Conservation (phyloP, 352 stramenopile species). For the Globisporangium takayamanum region DNA sequence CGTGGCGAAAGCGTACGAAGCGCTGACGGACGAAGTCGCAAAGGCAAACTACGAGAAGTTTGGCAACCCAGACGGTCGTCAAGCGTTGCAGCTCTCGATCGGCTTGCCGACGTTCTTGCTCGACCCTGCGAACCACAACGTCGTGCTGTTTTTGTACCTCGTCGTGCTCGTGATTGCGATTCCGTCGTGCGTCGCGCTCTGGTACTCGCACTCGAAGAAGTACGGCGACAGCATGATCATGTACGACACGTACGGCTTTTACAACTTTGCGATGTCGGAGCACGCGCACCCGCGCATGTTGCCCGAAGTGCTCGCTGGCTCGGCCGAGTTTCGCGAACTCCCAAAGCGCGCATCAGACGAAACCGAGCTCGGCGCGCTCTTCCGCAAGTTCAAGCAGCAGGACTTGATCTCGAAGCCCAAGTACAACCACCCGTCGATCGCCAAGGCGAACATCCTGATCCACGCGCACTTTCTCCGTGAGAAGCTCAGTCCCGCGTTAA, state of each 20-base stretch:
- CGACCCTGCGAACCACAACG: slow-evolving; percentile 96
- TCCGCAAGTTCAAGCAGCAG: slow-evolving; percentile 70
- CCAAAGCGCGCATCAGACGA: slow-evolving; percentile 58
- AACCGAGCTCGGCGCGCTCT: slow-evolving; percentile 51
- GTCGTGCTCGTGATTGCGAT: slow-evolving; percentile 98
- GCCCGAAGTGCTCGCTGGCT: slow-evolving; percentile 91
- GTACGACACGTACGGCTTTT: slow-evolving; percentile 99
- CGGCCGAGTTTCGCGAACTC: slow-evolving; percentile 87
- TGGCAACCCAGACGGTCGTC: slow-evolving; percentile 97
- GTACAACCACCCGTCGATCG: slow-evolving; percentile 81
- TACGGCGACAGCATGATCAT: slow-evolving; percentile 99
- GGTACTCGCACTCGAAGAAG: slow-evolving; percentile 96
- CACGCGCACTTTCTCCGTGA: slow-evolving; percentile 94
- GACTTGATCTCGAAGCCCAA: slow-evolving; percentile 82
- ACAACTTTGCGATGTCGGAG: slow-evolving; percentile 95
- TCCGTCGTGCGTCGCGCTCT: slow-evolving; percentile 92
- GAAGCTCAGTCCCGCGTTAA: slow-evolving; percentile 57
- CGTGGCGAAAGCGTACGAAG: slow-evolving; percentile 92
- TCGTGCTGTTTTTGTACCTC: slow-evolving; percentile 98
- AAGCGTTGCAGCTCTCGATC: slow-evolving; percentile 94
- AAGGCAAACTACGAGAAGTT: slow-evolving; percentile 98
- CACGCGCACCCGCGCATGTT: slow-evolving; percentile 93
- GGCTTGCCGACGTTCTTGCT: slow-evolving; percentile 97
- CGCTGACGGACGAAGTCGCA: slow-evolving; percentile 93
- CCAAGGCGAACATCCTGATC: slow-evolving; percentile 87